Evolutionary conservation across 768 basidiomycete genomes (phyloP), one percentile per base, ranked within the genome.

Genomic region (Mycena sanguinolenta): DNA sequence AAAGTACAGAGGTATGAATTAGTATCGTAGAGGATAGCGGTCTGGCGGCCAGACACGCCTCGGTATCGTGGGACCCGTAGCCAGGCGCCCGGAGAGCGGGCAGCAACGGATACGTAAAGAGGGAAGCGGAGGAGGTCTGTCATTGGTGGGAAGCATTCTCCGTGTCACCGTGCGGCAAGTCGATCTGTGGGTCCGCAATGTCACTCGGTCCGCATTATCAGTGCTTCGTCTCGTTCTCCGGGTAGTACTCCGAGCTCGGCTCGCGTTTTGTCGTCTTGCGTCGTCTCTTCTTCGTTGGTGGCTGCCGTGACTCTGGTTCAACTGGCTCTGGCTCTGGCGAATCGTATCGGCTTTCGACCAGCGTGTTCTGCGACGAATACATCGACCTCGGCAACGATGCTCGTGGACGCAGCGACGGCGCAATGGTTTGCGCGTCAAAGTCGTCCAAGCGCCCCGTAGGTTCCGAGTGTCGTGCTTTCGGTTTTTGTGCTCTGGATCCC

Each of bases 71-170:
- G 80, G 84, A 84, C 80, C 79, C 78, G 85, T 85, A 80, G 85
- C 81, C 79, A 84, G 81, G 85, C 85, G 85, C 84, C 78, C 76
- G 71, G 76, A 84, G 80, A 79, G 84, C 82, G 84, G 84, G 81
- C 85, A 80, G 86, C 86, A 86, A 87, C 86, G 79, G 71, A 78
- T 84, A 86, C 86, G 85, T 86, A 87, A 88, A 74, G 71, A 77
- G 77, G 79, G 73, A 75, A 77, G 76, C 77, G 75, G 32, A 10
- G 32, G 32, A 34, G 32, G 32, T 34, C 32, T 82, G 81, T 84
- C 82, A 82, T 78, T 78, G 81, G 84, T 83, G 84, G 82, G 83
- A 82, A 55, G 32, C 32, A 10, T 34, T 34, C 4, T 34, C 32
- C n/a, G 32, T 5, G 32, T 34, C 4, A 34, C 6, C 32, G n/a